These are phyloP conservation scores for Lablab purpureus DNA, from an alignment of 306 rosid genomes.

Conservation along the genomic window DNA sequence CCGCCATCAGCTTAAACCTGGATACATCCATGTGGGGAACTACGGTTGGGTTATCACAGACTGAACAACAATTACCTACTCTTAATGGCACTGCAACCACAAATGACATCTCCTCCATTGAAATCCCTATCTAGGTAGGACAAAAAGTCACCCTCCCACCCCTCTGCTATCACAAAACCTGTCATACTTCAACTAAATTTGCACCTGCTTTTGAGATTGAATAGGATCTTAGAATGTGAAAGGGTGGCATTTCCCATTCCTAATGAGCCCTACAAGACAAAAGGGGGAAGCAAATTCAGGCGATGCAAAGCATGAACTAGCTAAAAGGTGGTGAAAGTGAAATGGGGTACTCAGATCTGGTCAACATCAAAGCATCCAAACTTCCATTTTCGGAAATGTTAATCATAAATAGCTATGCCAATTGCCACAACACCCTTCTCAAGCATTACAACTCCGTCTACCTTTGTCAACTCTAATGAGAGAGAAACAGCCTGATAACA, in stretches of 20 bases:
- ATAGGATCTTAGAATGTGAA: slow-evolving; percentile 63
- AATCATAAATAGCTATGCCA: slow-evolving; percentile 45
- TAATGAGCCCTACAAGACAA: slow-evolving; percentile 52
- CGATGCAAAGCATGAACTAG: slow-evolving; percentile 54
- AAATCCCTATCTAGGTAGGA: slow-evolving; percentile 65
- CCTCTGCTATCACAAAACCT: slow-evolving; percentile 63
- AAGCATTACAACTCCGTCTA: slow-evolving; percentile 57
- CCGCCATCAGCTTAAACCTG: slow-evolving; percentile 77
- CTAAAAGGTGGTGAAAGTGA: slow-evolving; percentile 61
- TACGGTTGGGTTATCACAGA: slow-evolving; percentile 71
- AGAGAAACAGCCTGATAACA: slow-evolving; percentile 57
- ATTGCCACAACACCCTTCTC: slow-evolving; percentile 40
- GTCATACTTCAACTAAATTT: slow-evolving; percentile 71
- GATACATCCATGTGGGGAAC: slow-evolving; percentile 72
- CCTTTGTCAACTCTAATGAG: slow-evolving; percentile 60
- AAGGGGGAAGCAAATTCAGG: slow-evolving; percentile 51
- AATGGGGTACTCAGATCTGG: slow-evolving; percentile 81
- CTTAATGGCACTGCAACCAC: slow-evolving; percentile 71
- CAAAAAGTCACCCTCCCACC: slow-evolving; percentile 67
- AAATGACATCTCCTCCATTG: slow-evolving; percentile 84
- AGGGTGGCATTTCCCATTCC: slow-evolving; percentile 71
- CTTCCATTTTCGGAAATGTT: slow-evolving; percentile 59
- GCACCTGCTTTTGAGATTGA: slow-evolving; percentile 59
- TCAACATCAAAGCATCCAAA: slow-evolving; percentile 71
- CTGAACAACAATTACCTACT: slow-evolving; percentile 70